phyloP scores from a whole-genome alignment of 73 alveolate genomes.

The Symbiodinium natans region DNA sequence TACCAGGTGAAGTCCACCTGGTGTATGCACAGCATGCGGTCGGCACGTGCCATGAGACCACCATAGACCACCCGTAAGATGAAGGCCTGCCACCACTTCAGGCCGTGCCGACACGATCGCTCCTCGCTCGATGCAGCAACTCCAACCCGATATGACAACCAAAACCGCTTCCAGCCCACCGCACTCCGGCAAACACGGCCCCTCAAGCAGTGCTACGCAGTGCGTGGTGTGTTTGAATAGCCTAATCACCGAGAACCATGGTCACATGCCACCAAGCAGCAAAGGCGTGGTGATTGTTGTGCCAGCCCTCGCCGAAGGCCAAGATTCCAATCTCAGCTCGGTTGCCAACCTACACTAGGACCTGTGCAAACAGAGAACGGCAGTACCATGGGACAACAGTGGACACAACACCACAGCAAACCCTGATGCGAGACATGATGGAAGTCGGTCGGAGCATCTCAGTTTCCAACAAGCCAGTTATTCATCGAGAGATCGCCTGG shows the following conservation, averaged over 20 bases:
- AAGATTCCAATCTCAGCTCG: conserved; percentile 46
- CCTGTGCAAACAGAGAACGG: too few relatives aligned
- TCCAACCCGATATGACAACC: too few relatives aligned
- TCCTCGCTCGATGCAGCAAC: conserved; percentile 36
- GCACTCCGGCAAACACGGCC: too few relatives aligned
- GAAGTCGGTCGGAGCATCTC: background rate
- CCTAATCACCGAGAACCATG: too few relatives aligned
- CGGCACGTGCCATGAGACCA: too few relatives aligned
- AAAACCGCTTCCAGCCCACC: too few relatives aligned
- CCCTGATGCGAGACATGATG: too few relatives aligned
- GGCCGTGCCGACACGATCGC: conserved; percentile 78
- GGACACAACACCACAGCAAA: too few relatives aligned
- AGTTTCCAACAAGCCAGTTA: conserved; percentile 56
- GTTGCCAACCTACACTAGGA: too few relatives aligned
- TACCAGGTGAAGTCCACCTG: conserved; percentile 93
- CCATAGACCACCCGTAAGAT: too few relatives aligned
- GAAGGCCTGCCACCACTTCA: conserved; percentile 94
- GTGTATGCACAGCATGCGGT: background rate
- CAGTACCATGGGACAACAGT: too few relatives aligned
- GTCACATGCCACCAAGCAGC: conserved; percentile 9
- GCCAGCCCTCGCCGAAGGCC: conserved; percentile 94
- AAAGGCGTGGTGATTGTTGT: conserved; percentile 93
- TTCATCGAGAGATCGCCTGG: conserved; percentile 85
- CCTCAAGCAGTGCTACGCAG: too few relatives aligned
- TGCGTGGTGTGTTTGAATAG: background rate